phyloP scores from a whole-genome alignment of 768 basidiomycete species.

The Jaapia argillacea region DNA sequence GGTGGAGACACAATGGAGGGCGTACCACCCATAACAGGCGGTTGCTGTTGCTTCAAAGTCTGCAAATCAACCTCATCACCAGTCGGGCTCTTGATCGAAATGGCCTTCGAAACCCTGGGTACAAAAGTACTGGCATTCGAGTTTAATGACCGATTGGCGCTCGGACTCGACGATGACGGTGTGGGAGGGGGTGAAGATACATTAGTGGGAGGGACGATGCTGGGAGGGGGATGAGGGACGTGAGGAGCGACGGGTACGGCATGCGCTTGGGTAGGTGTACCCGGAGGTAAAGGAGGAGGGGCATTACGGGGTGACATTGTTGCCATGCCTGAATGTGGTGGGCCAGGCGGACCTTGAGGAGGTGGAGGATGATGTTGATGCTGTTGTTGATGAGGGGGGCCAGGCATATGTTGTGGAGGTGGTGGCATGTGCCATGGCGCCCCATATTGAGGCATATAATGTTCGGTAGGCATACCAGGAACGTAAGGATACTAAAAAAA shows the following conservation, averaged over 20 bases:
- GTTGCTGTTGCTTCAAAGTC: slow-evolving; percentile 38
- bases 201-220: no score
- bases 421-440: slow-evolving; percentile 19
- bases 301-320: slow-evolving; percentile 65
- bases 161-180: slow-evolving; percentile 32
- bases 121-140: slow-evolving; percentile 59
- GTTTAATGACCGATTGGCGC: slow-evolving; percentile 33
- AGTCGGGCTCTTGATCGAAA: slow-evolving; percentile 53
- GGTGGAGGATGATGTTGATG: slow-evolving; percentile 36
- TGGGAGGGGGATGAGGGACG: slow-evolving; percentile 41
- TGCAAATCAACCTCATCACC: slow-evolving; percentile 58
- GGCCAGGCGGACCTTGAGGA: slow-evolving; percentile 32
- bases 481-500: slow-evolving; percentile 28
- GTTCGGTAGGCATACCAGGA: slow-evolving; percentile 29
- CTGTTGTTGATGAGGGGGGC: slow-evolving; percentile 18
- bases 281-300: slow-evolving; percentile 41
- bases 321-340: slow-evolving; percentile 34
- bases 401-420: slow-evolving; percentile 18
- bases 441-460: slow-evolving; percentile 30
- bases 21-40: slow-evolving; percentile 27
- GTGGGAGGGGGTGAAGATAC: slow-evolving; percentile 63
- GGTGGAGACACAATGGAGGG: slow-evolving; percentile 28
- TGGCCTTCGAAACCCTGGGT: slow-evolving; percentile 38
- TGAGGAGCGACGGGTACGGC: slow-evolving; percentile 35
- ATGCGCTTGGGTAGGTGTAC: slow-evolving; percentile 60